Conservation (phyloP, 2,329 filamentous ascomycete genomes). For the Boeremia exigua region DNA sequence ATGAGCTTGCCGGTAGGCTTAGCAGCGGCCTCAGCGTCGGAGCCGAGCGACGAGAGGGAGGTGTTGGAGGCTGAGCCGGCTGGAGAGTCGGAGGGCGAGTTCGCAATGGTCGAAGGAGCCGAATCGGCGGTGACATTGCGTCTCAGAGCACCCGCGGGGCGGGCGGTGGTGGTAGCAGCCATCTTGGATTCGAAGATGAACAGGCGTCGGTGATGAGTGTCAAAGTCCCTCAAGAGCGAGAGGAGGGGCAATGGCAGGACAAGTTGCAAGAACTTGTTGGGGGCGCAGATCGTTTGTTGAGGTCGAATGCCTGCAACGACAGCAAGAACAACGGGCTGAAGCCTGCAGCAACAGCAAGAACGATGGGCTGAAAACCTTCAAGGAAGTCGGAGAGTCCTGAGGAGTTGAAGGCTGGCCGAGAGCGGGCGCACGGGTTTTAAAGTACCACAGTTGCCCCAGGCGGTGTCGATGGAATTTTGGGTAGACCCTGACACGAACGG, state of each 20-base stretch:
- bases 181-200: slow-evolving; percentile 24
- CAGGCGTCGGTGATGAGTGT: slow-evolving; percentile 1
- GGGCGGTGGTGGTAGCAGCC: slow-evolving; percentile 61
- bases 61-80: slow-evolving; percentile 78
- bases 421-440: slow-evolving; percentile 17
- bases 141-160: slow-evolving; percentile 56
- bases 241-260: slow-evolving; percentile 13
- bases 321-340: slow-evolving; percentile 9
- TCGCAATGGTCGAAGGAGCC: slow-evolving; percentile 57
- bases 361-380: slow-evolving; percentile 13
- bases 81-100: slow-evolving; percentile 66
- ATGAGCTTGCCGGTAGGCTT: slow-evolving; percentile 69
- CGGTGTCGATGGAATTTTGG: slow-evolving; percentile 35
- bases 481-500: slow-evolving; percentile 27
- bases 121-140: slow-evolving; percentile 60
- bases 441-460: slow-evolving; percentile 18
- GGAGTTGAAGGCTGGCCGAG: slow-evolving; percentile 26
- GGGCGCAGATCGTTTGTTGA: slow-evolving; percentile 31
- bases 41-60: slow-evolving; percentile 88
- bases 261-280: slow-evolving; percentile 30
- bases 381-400: slow-evolving; percentile 21
- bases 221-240: slow-evolving; percentile 1
- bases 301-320: slow-evolving; percentile 21
- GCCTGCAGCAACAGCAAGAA: background rate
- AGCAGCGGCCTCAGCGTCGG: slow-evolving; percentile 60